Percentiles rank a stretch among this genome's conserved stretches.
Conservation (phyloP, 352 stramenopile species). For the Phytophthora aleatoria region DNA sequence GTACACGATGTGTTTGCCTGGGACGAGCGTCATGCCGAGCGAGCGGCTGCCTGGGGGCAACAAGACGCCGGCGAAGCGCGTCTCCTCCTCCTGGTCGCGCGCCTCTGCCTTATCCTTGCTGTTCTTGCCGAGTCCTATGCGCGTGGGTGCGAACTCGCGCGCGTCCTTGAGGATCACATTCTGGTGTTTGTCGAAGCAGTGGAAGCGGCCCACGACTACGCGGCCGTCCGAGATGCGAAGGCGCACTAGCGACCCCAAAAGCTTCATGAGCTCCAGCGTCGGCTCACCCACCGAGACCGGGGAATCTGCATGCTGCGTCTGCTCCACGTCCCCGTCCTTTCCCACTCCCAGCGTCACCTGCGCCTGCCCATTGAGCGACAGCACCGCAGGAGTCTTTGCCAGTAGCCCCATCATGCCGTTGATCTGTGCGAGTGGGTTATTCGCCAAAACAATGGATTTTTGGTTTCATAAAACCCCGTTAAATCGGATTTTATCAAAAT, state of each 20-base stretch:
- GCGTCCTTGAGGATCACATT: slow-evolving; percentile 81
- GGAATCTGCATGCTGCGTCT: slow-evolving; percentile 23
- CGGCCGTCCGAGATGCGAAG: slow-evolving; percentile 77
- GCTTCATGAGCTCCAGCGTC: slow-evolving; percentile 62
- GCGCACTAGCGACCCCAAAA: slow-evolving; percentile 60
- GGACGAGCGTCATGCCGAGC: slow-evolving; percentile 78
- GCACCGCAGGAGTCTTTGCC: slow-evolving; percentile 45
- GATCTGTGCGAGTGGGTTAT: too few species aligned
- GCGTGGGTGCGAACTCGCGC: slow-evolving; percentile 59
- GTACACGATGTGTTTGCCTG: slow-evolving; percentile 77
- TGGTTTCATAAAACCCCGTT: too few species aligned
- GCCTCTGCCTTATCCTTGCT: slow-evolving; percentile 36
- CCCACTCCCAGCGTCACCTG: slow-evolving; percentile 46
- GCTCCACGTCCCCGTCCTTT: slow-evolving; percentile 14
- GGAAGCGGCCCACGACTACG: slow-evolving; percentile 66
- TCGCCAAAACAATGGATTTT: too few species aligned
- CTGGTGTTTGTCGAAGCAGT: slow-evolving; percentile 86
- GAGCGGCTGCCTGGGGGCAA: slow-evolving; percentile 43
- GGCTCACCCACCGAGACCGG: slow-evolving; percentile 37
- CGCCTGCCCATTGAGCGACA: slow-evolving; percentile 66
- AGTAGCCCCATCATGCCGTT: slow-evolving; percentile 25
- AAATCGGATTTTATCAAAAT: too few species aligned
- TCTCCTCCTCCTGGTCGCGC: slow-evolving; percentile 47
- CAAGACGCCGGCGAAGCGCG: slow-evolving; percentile 32
- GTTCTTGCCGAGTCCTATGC: slow-evolving; percentile 23